These are phyloP conservation scores for Camellia japonica DNA, from an alignment of 148 eudicot species.

Conservation along the genomic window DNA sequence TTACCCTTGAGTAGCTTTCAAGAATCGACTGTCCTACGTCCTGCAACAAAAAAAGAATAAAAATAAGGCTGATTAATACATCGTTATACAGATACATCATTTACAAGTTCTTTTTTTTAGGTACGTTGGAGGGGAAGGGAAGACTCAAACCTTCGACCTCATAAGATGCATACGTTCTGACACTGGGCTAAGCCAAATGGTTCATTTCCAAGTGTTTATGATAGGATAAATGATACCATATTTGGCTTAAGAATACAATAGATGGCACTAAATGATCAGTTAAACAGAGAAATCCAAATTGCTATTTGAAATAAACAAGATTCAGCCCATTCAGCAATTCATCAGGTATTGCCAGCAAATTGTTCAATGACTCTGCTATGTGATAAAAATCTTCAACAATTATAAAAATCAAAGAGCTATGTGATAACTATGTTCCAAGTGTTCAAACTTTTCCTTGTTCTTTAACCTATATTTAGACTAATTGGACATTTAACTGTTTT, in stretches of 20 bases:
- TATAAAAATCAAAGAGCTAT: background rate
- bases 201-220: background rate
- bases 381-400: background rate
- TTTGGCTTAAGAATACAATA: background rate
- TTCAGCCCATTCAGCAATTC: background rate
- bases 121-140: too few relatives aligned
- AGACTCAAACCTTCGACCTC: too few relatives aligned
- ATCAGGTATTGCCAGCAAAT: background rate
- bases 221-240: background rate
- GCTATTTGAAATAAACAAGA: background rate
- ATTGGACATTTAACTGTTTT: background rate
- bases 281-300: background rate
- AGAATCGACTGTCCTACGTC: conserved; percentile 98
- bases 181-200: too few relatives aligned
- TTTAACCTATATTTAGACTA: background rate
- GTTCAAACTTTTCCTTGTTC: background rate
- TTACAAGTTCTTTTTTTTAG: too few relatives aligned
- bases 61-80: background rate
- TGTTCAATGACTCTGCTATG: background rate
- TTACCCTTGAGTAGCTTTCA: conserved; percentile 98
- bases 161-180: too few relatives aligned
- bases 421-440: background rate
- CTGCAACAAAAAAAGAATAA: conserved; percentile 40
- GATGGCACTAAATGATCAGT: background rate
- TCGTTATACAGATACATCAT: too few relatives aligned